A percentile compares a stretch with the other conserved stretches of the same genome.
Conservation (phyloP, 306 rosid species). For the Corylus avellana region DNA sequence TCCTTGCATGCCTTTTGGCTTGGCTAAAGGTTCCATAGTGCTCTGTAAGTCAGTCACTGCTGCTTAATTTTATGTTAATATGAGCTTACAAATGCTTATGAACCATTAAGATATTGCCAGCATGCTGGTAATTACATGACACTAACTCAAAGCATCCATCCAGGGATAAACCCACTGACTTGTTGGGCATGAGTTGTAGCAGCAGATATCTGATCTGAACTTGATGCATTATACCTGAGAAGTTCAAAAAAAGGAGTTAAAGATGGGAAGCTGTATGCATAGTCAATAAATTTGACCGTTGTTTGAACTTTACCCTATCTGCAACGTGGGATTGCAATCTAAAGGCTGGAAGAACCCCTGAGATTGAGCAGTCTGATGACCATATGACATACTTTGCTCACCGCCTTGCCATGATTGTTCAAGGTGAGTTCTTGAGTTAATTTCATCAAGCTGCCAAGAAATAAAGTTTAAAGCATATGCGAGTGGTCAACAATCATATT, state of each 20-base stretch:
- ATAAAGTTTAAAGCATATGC: neutral
- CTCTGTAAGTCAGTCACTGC: slow-evolving; percentile 41
- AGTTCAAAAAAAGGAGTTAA: neutral
- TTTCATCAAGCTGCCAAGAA: slow-evolving; percentile 74
- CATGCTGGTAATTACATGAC: neutral
- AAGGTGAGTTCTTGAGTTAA: slow-evolving; percentile 63
- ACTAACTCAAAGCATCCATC: slow-evolving; percentile 54
- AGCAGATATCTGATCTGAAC: slow-evolving; percentile 45
- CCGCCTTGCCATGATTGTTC: slow-evolving; percentile 78
- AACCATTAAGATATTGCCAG: slow-evolving; percentile 38
- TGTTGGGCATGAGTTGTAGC: slow-evolving; percentile 45
- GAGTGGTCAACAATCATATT: neutral
- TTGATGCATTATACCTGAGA: slow-evolving; percentile 35
- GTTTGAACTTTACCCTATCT: slow-evolving; percentile 50
- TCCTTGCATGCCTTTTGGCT: slow-evolving; percentile 30
- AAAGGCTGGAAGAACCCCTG: slow-evolving; percentile 53
- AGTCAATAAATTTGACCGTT: neutral
- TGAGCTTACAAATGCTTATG: slow-evolving; percentile 29
- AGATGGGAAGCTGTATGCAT: neutral
- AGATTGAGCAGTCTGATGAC: slow-evolving; percentile 51
- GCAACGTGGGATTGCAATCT: slow-evolving; percentile 54
- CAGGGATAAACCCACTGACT: slow-evolving; percentile 56
- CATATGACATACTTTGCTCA: slow-evolving; percentile 68
- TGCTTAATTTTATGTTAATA: slow-evolving; percentile 32
- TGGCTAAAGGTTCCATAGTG: slow-evolving; percentile 40